Evolutionary conservation across 345 rosid species (phyloP), one percentile per base, ranked within the genome.

Genomic region (Citrus trifoliata): DNA sequence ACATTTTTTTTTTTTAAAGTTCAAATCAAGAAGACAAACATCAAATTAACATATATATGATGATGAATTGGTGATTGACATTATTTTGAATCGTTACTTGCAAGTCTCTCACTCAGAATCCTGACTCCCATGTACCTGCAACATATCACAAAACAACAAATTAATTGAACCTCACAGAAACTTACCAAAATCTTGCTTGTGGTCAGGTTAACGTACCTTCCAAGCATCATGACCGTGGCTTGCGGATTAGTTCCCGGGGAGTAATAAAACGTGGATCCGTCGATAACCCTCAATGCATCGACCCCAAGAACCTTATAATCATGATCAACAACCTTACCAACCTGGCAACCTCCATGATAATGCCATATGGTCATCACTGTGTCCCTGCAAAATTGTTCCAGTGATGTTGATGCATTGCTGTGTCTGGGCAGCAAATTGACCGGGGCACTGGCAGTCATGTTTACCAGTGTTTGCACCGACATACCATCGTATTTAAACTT

Each of bases 171-270:
- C 18, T 46, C 51, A 13, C 51, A 46, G 0, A 12, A 46, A 3
- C 4, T 12, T 46, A 46, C 51, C 51, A 12, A 46, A 46, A 13
- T 46, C 0, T 46, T 46, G 51, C 51, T 3, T 13, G 51, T 46
- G 51, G 5, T 46, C 4, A 46, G 51, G 51, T 13, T 3, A 46
- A 30, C 1, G 60, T 81, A 95, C 98, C 99, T 93, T 85, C 99
- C 98, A 59, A 95, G 96, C 98, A 95, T 95, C 99, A 95, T 93
- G 78, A 93, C 90, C 22, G 99, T 95, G 80, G 99, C 99, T 76
- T 93, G 98, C 79, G 98, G 99, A 76, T 93, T 95, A 42, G 99
- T 95, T 64, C 98, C 97, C 5, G 99, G 98, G 21, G 93, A 89
- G 70, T 76, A 73, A 72, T 85, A 80, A 80, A 93, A 88, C 3